These are phyloP conservation scores for Beta vulgaris DNA, from an alignment of 148 eudicot species.

Conservation along the genomic window DNA sequence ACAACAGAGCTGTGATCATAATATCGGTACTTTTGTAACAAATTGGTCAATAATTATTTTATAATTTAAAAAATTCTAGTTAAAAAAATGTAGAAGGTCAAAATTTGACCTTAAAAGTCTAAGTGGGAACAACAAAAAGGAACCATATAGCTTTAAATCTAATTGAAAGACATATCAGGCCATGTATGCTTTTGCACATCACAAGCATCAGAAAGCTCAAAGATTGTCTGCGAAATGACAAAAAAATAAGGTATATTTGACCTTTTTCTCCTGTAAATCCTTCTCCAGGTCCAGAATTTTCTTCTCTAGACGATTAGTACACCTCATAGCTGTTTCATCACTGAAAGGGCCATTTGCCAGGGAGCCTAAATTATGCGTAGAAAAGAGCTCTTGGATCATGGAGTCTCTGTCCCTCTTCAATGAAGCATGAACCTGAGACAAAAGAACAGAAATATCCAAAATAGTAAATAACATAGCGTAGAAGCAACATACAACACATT, in stretches of 20 bases:
- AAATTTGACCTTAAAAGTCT: too few relatives aligned
- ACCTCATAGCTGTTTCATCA: constrained; percentile 57
- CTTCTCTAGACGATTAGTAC: constrained; percentile 43
- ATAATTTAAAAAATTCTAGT: too few relatives aligned
- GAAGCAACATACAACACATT: constrained; percentile 10
- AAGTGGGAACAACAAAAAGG: too few relatives aligned
- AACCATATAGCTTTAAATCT: background rate
- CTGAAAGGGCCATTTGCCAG: constrained; percentile 55
- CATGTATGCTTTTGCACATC: background rate
- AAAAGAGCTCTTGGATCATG: constrained; percentile 54
- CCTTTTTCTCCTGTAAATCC: constrained; percentile 77
- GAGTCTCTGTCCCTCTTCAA: constrained; percentile 74
- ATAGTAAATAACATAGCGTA: background rate
- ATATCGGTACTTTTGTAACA: too few relatives aligned
- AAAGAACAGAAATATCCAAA: constrained; percentile 13
- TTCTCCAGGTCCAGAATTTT: constrained; percentile 58
- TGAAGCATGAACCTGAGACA: constrained; percentile 51
- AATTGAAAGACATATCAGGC: background rate
- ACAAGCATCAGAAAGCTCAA: background rate
- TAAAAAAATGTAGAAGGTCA: too few relatives aligned
- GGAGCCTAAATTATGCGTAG: constrained; percentile 61
- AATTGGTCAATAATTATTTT: too few relatives aligned
- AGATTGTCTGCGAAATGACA: background rate
- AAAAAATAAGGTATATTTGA: constrained; percentile 17
- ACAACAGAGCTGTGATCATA: too few relatives aligned